Evolutionary conservation across 176 grass and related monocot species (phyloP), one percentile per base, ranked within the genome.

Genomic region (Ensete glaucum): DNA sequence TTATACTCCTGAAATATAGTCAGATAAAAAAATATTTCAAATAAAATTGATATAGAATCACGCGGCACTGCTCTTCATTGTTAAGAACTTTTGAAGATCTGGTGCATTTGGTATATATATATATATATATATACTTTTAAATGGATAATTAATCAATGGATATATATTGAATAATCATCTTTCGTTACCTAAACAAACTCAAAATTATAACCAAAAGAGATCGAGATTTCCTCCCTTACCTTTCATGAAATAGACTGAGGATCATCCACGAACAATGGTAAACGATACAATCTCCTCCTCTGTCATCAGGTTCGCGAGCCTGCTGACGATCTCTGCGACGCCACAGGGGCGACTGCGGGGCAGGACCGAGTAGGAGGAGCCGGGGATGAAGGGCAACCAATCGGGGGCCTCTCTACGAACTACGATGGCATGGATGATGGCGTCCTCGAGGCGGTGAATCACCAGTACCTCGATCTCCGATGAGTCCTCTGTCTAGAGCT

Each of bases 381-480:
- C 90, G 11, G 90, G 88, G 50, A 93, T 82, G 64, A 98, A 98
- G 55, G 90, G 94, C 9, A 98, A 82, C 94, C 90, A 98, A 15
- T 87, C 88, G 16, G 85, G 94, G n/a, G 90, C 94, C 11, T 81
- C 79, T 51, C 85, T 78, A 19, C 84, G 86, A 54, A 98, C 84
- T 1, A 98, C 54, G 19, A 91, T 82, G 59, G 68, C 82, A 16
- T 75, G 86, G 21, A 94, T 91, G 16, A 86, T 86, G 26, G 91
- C 88, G 74, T 94, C 81, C 12, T 93, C 43, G 22, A 73, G 80
- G 29, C 86, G 82, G 67, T 76, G 67, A 64, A 88, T 85, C 52
- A 85, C 78, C 56, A 79, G 56, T 25, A 81, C 50, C 15, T 74
- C 84, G 54, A 73, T 75, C 70, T 88, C 88, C 21, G 75, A 11